These are phyloP conservation scores for Kurtzmaniella quercitrusa DNA, from an alignment of 1,139 yeast species.

Conservation along the genomic window DNA sequence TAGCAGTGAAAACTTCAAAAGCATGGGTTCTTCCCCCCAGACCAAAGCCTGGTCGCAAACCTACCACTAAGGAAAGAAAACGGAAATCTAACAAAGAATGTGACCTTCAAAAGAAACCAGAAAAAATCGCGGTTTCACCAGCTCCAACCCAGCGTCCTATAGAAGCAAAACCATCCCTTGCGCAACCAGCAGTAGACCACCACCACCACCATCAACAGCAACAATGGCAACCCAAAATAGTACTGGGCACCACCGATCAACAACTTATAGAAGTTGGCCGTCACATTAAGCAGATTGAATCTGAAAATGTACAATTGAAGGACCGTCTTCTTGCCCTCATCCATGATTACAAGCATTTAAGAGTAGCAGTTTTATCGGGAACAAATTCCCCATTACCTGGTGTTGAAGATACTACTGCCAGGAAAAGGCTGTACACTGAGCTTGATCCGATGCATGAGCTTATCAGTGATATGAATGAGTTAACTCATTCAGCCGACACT, in stretches of 20 bases:
- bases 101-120: neutral
- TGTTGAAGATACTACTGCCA: conserved; percentile 8
- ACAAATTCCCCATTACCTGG: conserved; percentile 5
- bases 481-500: conserved; percentile 15
- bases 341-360: conserved; percentile 39
- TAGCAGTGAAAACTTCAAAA: conserved; percentile 13
- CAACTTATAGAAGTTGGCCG: conserved; percentile 8
- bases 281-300: conserved; percentile 26
- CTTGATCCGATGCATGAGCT: conserved; percentile 22
- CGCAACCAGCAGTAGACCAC: neutral
- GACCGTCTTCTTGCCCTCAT: conserved; percentile 33
- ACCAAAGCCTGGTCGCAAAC: conserved; percentile 17
- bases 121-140: neutral
- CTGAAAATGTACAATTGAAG: conserved; percentile 36
- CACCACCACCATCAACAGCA: neutral
- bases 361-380: conserved; percentile 21
- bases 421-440: conserved; percentile 30
- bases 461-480: conserved; percentile 24
- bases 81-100: conserved; percentile 4
- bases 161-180: neutral
- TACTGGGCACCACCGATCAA: conserved; percentile 2
- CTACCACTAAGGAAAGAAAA: conserved; percentile 7
- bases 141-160: neutral
- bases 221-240: conserved; percentile 1
- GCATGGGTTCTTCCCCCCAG: conserved; percentile 21